phyloP scores from a whole-genome alignment of 345 rosid species.

The Schrenkiella parvula region DNA sequence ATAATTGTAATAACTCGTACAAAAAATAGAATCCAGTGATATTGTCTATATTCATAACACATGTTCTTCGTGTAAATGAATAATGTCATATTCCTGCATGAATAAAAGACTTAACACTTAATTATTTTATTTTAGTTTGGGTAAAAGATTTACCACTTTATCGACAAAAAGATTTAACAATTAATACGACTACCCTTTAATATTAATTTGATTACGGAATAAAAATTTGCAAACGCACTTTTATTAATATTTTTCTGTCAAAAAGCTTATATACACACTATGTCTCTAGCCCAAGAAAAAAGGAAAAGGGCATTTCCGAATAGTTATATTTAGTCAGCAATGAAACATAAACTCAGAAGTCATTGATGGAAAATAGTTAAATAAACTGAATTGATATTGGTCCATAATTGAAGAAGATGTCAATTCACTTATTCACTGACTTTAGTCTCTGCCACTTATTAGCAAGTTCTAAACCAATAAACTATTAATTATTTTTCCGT shows the following conservation, averaged over 20 bases:
- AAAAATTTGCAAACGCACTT: background rate
- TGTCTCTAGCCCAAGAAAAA: too few relatives aligned
- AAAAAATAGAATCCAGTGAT: background rate
- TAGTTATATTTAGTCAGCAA: too few relatives aligned
- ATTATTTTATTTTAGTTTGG: background rate
- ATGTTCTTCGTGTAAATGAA: slow-evolving; percentile 1
- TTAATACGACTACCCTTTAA: background rate
- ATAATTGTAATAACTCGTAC: slow-evolving; percentile 19
- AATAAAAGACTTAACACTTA: background rate
- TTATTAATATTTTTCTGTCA: background rate
- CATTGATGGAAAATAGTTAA: too few relatives aligned
- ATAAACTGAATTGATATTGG: too few relatives aligned
- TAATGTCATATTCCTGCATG: background rate
- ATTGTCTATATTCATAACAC: slow-evolving; percentile 11
- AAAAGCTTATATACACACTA: background rate
- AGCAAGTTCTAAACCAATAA: background rate
- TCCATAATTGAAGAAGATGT: too few relatives aligned
- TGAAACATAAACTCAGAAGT: too few relatives aligned
- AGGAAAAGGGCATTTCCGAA: too few relatives aligned
- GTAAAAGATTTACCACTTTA: background rate
- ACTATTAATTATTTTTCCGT: background rate
- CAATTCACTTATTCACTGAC: background rate
- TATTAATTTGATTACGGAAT: background rate
- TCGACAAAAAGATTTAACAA: background rate
- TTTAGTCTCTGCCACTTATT: background rate